Evolutionary conservation across 2,329 filamentous ascomycete genomes (phyloP), one percentile per base, ranked within the genome.

Genomic region (Fusarium papillatum): DNA sequence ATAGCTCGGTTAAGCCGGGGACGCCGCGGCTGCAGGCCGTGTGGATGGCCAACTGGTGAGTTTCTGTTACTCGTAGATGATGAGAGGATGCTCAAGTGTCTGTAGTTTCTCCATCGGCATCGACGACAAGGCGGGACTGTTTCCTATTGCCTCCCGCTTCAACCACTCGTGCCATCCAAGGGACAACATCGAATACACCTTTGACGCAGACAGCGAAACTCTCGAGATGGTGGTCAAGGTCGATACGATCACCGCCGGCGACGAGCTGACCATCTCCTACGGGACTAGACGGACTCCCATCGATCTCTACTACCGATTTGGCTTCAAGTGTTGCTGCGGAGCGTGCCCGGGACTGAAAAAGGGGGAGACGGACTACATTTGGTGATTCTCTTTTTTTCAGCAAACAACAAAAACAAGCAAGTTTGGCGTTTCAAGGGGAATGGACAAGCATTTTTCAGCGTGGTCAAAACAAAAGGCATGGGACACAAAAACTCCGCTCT

Each of bases 221-320:
- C 85, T 92, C 39, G 80, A 83, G 1, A 83, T 91, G 70, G 82
- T 80, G 2, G 82, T 87, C 3, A 78, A 78, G 11, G 80, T 76
- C 4, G 79, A 84, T 3, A 64, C 63, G 1, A 81, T 90, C 11
- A 62, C 74, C 0, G 81, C 82, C 0, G 89, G 88, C 0, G 79
- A 86, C 10, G 90, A 92, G 79, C 79, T 91, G 4, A 88, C 86
- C 0, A 89, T 92, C 29, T 85, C 83, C 2, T 91, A 92, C 66
- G 86, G 86, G 1, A 76, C 72, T 9, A 71, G 78, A 7, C 78
- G 79, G 1, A 80, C 80, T 2, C 85, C 87, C 0, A 61, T 70
- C 2, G 74, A 82, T 6, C 81, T 91, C 0, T 86, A 84, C 34
- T 67, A 78, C 9, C 83, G 83, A 13, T 91, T 88, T 74, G 90